phyloP scores from a whole-genome alignment of 495 filamentous ascomycete species.

The Copromyces sp. region DNA sequence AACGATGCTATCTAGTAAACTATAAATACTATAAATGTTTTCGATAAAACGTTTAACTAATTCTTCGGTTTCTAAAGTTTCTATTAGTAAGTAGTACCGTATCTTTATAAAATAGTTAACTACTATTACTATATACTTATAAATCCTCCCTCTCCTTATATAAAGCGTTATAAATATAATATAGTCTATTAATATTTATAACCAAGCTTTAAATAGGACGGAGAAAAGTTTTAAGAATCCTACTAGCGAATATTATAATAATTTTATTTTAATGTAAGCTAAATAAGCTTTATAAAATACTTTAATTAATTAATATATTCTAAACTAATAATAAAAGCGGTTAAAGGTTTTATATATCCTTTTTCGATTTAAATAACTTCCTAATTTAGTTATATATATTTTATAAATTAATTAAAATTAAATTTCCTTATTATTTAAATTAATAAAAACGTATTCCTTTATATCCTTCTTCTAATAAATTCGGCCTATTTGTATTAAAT shows the following conservation, averaged over 20 bases:
- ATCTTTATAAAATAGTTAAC: no score
- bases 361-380: fast-evolving
- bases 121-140: no score
- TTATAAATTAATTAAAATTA: neutral
- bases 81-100: no score
- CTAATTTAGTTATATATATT: neutral
- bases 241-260: neutral
- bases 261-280: neutral
- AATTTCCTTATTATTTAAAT: neutral
- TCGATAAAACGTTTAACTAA: no score
- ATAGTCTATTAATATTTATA: no score
- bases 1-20: no score
- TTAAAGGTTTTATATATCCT: neutral
- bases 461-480: neutral
- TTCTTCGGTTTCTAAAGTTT: no score
- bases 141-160: no score
- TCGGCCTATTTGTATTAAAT: neutral
- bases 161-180: no score
- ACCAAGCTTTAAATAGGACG: fast-evolving
- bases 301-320: neutral
- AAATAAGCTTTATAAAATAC: neutral
- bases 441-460: neutral
- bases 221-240: no score
- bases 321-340: neutral
- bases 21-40: no score